Evolutionary conservation across 1,284 basidiomycete species (phyloP).

Genomic region (Tilletiopsis washingtonensis): DNA sequence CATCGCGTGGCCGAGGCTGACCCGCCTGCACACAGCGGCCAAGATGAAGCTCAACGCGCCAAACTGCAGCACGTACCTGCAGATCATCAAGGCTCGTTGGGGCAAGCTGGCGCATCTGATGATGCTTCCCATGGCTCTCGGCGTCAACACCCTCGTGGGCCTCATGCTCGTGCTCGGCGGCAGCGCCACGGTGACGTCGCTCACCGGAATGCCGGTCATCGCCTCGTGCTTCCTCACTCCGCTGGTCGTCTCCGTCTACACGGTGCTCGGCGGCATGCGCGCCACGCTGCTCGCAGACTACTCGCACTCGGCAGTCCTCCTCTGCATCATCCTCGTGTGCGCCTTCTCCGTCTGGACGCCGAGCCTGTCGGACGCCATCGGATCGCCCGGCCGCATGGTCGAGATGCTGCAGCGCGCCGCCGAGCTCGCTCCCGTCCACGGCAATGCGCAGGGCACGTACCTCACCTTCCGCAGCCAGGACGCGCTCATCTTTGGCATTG

Average conservation of each 20-base stretch:
- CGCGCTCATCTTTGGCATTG: constrained; percentile 78
- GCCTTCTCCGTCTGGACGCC: constrained; percentile 66
- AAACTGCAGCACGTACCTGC: constrained; percentile 57
- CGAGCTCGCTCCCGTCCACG: constrained; percentile 51
- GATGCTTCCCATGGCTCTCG: constrained; percentile 63
- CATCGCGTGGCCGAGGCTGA: too few species aligned
- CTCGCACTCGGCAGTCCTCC: constrained; percentile 38
- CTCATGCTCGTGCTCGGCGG: constrained; percentile 43
- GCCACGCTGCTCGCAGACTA: constrained; percentile 43
- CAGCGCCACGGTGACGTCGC: constrained; percentile 36
- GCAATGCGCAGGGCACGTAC: constrained; percentile 60
- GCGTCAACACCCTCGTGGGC: constrained; percentile 56
- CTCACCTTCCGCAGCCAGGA: constrained; percentile 70
- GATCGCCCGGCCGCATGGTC: constrained; percentile 24
- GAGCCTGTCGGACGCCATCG: constrained; percentile 20
- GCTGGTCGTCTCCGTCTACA: background rate
- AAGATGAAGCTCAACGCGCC: constrained; percentile 60
- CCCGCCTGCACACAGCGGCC: too few species aligned
- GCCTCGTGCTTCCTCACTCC: background rate
- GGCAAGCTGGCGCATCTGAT: constrained; percentile 64
- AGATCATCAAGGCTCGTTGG: constrained; percentile 65
- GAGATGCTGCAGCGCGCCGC: constrained; percentile 55
- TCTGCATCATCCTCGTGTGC: constrained; percentile 51
- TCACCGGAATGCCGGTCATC: constrained; percentile 52
- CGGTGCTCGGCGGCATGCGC: constrained; percentile 13